phyloP scores from a whole-genome alignment of 2,329 filamentous ascomycete genomes.

The Fusarium nematophilum region DNA sequence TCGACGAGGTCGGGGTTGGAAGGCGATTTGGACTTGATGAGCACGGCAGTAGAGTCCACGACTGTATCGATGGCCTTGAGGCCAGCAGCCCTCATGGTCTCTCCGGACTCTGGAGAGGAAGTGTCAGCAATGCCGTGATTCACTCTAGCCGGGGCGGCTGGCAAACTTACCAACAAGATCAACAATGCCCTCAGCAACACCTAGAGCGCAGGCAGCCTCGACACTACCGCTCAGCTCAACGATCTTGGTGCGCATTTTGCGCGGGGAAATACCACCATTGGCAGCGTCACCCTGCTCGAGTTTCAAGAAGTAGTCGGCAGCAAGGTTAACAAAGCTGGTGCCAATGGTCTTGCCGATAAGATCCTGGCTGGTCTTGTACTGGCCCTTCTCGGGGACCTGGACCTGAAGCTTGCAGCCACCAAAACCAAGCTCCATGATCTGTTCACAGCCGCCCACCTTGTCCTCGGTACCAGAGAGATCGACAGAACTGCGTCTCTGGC shows the following conservation, averaged over 20 bases:
- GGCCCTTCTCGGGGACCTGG: conserved; percentile 91
- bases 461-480: conserved; percentile 47
- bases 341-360: conserved; percentile 93
- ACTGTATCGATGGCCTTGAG: conserved; percentile 96
- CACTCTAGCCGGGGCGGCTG: neutral
- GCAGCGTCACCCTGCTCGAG: conserved; percentile 71
- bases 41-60: conserved; percentile 84
- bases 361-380: conserved; percentile 75
- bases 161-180: conserved; percentile 86
- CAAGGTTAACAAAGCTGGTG: conserved; percentile 91
- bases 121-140: conserved; percentile 23
- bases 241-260: conserved; percentile 83
- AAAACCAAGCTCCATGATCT: conserved; percentile 91
- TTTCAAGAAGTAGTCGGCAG: conserved; percentile 83
- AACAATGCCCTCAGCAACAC: conserved; percentile 96
- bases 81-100: conserved; percentile 97
- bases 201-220: conserved; percentile 94
- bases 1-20: conserved; percentile 84
- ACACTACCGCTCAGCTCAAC: conserved; percentile 97
- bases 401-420: conserved; percentile 93
- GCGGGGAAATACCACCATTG: conserved; percentile 47
- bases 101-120: conserved; percentile 80
- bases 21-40: conserved; percentile 90
- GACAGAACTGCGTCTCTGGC: conserved; percentile 59
- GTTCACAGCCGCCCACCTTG: conserved; percentile 75